Base-by-base conservation (phyloP, 2,329 filamentous ascomycete species). In the Verticillium albo-atrum region DNA sequence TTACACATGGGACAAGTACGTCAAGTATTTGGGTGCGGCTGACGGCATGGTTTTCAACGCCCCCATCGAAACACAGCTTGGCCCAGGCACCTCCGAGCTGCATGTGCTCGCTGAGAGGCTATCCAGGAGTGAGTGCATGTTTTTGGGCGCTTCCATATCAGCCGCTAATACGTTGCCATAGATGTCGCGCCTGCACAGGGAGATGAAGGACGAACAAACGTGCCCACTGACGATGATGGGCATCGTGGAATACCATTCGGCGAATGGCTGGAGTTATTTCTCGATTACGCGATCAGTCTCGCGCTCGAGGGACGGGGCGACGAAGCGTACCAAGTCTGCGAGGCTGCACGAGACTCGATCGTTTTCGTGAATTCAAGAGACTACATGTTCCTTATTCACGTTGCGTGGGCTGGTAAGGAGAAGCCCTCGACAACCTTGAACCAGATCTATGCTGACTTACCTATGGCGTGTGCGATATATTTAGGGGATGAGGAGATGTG, bases 201-300 rank as follows among this genome's bases (percentile, higher is more conserved):
- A 4, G 62, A 61, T 3, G 62, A 64, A 4, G 59, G 56, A 34
- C 51, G 59, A 15, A 64, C 67, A 20, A 69, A 65, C 30, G 62
- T 68, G 42, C 67, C 71, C 6, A 70, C 74, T 53, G 74, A 78
- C 23, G 78, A 79, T 57, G 62, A 64, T 50, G 62, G 70, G 61
- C 93, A 92, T 69, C 88, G 91, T 65, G 90, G 89, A 7, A 90
- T 98, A 54, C 79, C 87, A 0, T 97, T 98, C 69, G 81, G 88
- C 60, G 83, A 87, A 54, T 99, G 95, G 95, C 82, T 97, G 3
- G 90, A 96, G 65, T 82, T 97, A 1, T 97, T 99, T 70, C 82
- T 96, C 35, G 90, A 95, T 68, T 96, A 96, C 70, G 90, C 92
- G 3, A 81, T 97, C 54, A 81, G 88, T 5, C 82, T 95, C 32